phyloP scores from a whole-genome alignment of 2,329 filamentous ascomycete species.

The Fusarium domesticum region DNA sequence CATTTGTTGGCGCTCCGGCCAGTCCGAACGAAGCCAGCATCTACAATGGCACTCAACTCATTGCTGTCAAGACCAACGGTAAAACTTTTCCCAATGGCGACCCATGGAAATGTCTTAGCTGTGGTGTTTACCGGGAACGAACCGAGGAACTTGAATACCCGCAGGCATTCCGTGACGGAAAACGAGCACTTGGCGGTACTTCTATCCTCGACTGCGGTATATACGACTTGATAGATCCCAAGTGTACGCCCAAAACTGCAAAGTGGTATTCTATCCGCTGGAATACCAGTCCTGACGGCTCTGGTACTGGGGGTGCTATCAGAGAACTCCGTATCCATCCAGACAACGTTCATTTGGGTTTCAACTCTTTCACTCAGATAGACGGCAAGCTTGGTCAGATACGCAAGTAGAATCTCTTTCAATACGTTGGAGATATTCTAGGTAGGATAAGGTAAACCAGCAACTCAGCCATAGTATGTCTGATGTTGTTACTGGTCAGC shows the following conservation, averaged over 20 bases:
- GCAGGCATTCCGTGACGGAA: slow-evolving; percentile 39
- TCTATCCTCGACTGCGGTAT: slow-evolving; percentile 39
- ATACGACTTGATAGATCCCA: slow-evolving; percentile 27
- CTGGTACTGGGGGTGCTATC: slow-evolving; percentile 31
- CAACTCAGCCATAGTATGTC: too few species aligned
- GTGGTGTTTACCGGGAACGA: slow-evolving; percentile 34
- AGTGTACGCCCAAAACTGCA: neutral
- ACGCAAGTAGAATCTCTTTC: too few species aligned
- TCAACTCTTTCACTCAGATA: slow-evolving; percentile 34
- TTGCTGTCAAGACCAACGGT: slow-evolving; percentile 42
- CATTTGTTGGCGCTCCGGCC: slow-evolving; percentile 41
- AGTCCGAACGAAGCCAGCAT: slow-evolving; percentile 39
- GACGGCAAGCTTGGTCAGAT: slow-evolving; percentile 14
- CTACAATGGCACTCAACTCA: slow-evolving; percentile 40
- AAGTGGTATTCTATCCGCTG: neutral
- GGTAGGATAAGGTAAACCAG: too few species aligned
- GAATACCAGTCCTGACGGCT: slow-evolving; percentile 22
- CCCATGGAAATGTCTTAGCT: slow-evolving; percentile 46
- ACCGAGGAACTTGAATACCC: slow-evolving; percentile 36
- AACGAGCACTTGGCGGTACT: slow-evolving; percentile 31
- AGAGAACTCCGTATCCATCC: slow-evolving; percentile 45
- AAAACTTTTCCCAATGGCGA: slow-evolving; percentile 42
- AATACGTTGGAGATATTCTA: too few species aligned
- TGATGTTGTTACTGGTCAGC: too few species aligned
- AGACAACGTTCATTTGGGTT: slow-evolving; percentile 41